phyloP scores from a whole-genome alignment of 108 stramenopile genomes.

The Aurantiochytrium sp. region DNA sequence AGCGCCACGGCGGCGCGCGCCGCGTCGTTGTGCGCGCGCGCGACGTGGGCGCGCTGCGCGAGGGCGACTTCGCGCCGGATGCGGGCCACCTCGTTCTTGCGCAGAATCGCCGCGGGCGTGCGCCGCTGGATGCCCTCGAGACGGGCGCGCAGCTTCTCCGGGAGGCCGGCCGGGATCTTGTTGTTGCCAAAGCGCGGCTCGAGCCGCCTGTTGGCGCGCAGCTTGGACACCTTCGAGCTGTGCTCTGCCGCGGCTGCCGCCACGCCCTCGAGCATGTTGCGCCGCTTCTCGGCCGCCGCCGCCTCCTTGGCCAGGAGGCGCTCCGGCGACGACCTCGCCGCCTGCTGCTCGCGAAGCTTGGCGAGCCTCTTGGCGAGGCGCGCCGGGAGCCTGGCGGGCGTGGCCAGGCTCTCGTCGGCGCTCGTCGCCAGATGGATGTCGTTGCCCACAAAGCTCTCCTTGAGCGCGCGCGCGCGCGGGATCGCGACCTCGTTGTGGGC shows the following conservation, averaged over 20 bases:
- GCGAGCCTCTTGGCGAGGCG: not conserved
- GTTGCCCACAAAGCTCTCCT: not conserved
- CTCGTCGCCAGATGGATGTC: not conserved
- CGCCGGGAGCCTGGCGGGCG: not conserved
- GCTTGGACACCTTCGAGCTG: not conserved
- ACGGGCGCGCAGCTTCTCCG: not conserved
- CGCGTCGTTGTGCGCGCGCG: not conserved
- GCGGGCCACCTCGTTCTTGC: not conserved
- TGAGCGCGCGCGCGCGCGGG: not conserved
- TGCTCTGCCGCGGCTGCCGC: not conserved
- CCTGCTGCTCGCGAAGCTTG: not conserved
- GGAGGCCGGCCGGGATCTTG: not conserved
- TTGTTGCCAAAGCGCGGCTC: slow-evolving; percentile 27
- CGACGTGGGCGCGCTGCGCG: not conserved
- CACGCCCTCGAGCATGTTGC: not conserved
- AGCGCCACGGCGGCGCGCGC: not conserved
- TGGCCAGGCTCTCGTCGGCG: not conserved
- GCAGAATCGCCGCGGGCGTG: not conserved
- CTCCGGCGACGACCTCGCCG: not conserved
- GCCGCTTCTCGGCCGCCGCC: not conserved
- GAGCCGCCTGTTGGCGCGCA: not conserved
- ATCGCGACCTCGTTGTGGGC: not conserved
- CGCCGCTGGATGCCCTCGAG: not conserved
- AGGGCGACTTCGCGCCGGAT: not conserved
- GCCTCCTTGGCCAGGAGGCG: not conserved